Percentiles rank a stretch among this genome's conserved stretches.
These are phyloP conservation scores for Trypanosoma boissoni DNA, from an alignment of 208 protist genomes.

Conservation along the genomic window DNA sequence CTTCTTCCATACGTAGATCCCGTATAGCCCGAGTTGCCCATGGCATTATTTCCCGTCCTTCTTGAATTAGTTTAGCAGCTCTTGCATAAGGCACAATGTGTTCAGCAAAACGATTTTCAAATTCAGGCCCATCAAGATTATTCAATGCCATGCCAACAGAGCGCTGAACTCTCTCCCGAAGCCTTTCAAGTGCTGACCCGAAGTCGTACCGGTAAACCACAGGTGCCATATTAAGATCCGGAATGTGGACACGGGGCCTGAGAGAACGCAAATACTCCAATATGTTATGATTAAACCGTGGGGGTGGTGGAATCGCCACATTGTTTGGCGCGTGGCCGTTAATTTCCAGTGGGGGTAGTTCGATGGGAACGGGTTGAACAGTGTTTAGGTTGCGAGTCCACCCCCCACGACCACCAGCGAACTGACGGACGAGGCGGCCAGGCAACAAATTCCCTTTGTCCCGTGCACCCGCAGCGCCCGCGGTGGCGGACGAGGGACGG, in stretches of 20 bases:
- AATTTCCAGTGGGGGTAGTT: background rate
- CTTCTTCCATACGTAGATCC: slow-evolving; percentile 12
- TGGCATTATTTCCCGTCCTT: background rate
- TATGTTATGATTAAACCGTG: slow-evolving; percentile 16
- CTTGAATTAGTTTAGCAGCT: slow-evolving; percentile 5
- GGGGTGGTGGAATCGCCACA: background rate
- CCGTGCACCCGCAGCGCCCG: too few relatives aligned
- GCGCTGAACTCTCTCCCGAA: background rate
- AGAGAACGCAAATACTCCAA: slow-evolving; percentile 19
- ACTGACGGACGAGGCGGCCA: too few relatives aligned
- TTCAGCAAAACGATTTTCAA: slow-evolving; percentile 14
- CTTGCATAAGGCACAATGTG: slow-evolving; percentile 20
- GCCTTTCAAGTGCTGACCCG: background rate
- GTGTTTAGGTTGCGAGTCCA: background rate
- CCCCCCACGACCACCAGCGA: too few relatives aligned
- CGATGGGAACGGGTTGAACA: background rate
- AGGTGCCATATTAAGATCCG: slow-evolving; percentile 13
- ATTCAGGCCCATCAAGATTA: slow-evolving; percentile 2
- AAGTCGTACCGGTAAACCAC: slow-evolving; percentile 19
- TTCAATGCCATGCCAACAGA: background rate
- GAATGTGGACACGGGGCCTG: background rate
- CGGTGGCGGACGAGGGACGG: too few relatives aligned
- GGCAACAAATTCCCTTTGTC: too few relatives aligned
- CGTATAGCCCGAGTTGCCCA: slow-evolving; percentile 10
- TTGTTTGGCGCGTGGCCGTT: background rate